Evolutionary conservation across 352 stramenopile species (phyloP).

Genomic region (Thraustotheca clavata): DNA sequence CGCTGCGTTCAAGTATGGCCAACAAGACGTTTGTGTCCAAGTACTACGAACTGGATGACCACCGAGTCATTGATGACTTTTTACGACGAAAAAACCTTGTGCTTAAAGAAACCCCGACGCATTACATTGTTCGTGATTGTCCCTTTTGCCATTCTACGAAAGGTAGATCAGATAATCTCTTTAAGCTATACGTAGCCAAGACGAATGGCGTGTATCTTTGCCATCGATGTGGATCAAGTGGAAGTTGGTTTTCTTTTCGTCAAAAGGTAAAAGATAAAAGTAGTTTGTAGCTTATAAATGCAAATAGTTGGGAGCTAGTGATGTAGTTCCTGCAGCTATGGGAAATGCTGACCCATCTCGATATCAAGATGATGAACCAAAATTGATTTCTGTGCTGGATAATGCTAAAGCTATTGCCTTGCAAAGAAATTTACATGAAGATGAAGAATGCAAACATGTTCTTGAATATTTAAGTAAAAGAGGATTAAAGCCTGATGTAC

Average conservation of each 20-base stretch:
- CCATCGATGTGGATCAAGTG: slow-evolving; percentile 75
- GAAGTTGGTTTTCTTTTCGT: slow-evolving; percentile 88
- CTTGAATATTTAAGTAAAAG: slow-evolving; percentile 62
- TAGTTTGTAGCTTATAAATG: background rate
- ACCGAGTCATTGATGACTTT: slow-evolving; percentile 55
- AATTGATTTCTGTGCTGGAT: slow-evolving; percentile 70
- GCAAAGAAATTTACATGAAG: slow-evolving; percentile 69
- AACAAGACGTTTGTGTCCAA: slow-evolving; percentile 63
- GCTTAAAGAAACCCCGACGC: slow-evolving; percentile 58
- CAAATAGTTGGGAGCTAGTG: slow-evolving; percentile 2
- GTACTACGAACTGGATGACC: slow-evolving; percentile 64
- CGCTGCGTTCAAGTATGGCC: too few relatives aligned
- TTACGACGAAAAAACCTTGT: slow-evolving; percentile 62
- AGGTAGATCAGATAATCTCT: slow-evolving; percentile 80
- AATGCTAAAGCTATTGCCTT: slow-evolving; percentile 80
- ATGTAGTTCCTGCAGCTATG: slow-evolving; percentile 16
- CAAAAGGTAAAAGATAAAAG: slow-evolving; percentile 43
- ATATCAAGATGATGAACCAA: slow-evolving; percentile 29
- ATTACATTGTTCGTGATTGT: slow-evolving; percentile 75
- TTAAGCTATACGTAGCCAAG: slow-evolving; percentile 88
- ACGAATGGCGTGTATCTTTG: slow-evolving; percentile 83
- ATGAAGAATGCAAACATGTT: slow-evolving; percentile 48
- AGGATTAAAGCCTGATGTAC: slow-evolving; percentile 52
- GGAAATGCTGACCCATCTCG: slow-evolving; percentile 10
- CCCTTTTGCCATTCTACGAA: slow-evolving; percentile 81